Evolutionary conservation across 2,329 filamentous ascomycete genomes (phyloP), one percentile per base, ranked within the genome.

Genomic region (Calonectria naviculata): DNA sequence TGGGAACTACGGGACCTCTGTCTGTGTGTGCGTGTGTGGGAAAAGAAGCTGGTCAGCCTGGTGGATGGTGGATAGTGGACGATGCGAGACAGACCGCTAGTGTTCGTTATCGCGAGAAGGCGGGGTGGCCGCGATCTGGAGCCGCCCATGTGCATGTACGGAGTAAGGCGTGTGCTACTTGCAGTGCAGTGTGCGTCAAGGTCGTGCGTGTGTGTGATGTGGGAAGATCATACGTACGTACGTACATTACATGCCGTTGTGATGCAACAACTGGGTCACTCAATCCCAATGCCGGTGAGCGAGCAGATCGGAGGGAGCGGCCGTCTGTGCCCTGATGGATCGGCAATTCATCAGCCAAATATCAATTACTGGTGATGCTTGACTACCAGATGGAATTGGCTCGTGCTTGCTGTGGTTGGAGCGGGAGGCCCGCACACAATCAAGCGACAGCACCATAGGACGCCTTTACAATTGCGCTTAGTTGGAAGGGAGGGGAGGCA

Each of bases 71-170:
- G 49, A 42, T 28, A 29, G 64, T 49, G 56, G 42, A 47, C 24
- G 34, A 42, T 34, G 56, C 47, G 47, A 64, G 62, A 46, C 56
- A 70, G 68, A 70, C 68, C 68, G 63, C 68, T 65, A 41, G 56
- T 67, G 65, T 62, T 42, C 62, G 65, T 67, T 70, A 70, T 70
- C 63, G 63, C 54, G 42, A 70, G 41, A 70, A 49, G 52, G 54
- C 62, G 63, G 61, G 62, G 65, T 67, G 65, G 36, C 65, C 36
- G 54, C 65, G 65, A 67, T 67, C 65, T 61, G 65, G 65, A 67
- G 65, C 56, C 44, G 26, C 44, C 56, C 56, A 49, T 60, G 65
- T 61, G 52, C 65, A 42, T 44, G 63, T 65, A 49, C 63, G 46
- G 38, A 54, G 17, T n/a, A 66, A 70, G 31, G 58, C 36, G 58